phyloP scores from a whole-genome alignment of 1,284 basidiomycete species.

The Earliella scabrosa region DNA sequence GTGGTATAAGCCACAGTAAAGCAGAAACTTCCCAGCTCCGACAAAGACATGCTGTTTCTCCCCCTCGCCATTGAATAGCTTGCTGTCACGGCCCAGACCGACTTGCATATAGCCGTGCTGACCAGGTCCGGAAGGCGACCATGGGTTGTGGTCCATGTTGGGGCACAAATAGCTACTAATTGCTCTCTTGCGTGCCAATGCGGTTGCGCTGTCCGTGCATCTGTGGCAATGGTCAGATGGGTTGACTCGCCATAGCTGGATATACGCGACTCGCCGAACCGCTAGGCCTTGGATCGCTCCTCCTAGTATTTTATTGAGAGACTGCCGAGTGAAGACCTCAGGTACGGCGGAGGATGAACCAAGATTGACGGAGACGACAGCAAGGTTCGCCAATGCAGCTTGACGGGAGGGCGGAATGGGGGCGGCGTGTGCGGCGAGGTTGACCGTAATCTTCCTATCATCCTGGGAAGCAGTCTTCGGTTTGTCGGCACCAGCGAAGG shows the following conservation, averaged over 20 bases:
- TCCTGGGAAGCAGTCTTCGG: not conserved
- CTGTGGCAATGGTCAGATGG: not conserved
- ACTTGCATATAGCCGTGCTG: conserved; percentile 30
- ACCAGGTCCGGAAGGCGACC: conserved; percentile 26
- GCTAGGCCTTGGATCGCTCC: conserved; percentile 23
- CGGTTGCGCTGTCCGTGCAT: conserved; percentile 20
- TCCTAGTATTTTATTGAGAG: conserved; percentile 24
- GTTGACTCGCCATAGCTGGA: not conserved
- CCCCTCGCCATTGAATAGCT: conserved; percentile 21
- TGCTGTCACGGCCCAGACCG: conserved; percentile 23
- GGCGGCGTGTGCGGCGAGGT: conserved; percentile 18
- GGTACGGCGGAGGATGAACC: conserved; percentile 5
- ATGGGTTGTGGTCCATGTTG: conserved; percentile 30
- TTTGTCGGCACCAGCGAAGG: not conserved
- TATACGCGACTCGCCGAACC: conserved; percentile 15
- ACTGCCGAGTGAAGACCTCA: conserved; percentile 23
- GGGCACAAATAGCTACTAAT: conserved; percentile 27
- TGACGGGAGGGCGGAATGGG: conserved; percentile 14
- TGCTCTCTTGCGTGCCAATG: conserved; percentile 18
- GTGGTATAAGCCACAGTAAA: conserved; percentile 27
- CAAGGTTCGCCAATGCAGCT: conserved; percentile 10
- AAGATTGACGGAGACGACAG: conserved; percentile 15
- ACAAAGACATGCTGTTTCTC: conserved; percentile 26
- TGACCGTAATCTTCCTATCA: not conserved
- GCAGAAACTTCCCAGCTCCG: conserved; percentile 20